phyloP scores from a whole-genome alignment of 495 filamentous ascomycete genomes.

The Penicillium malachiteum region DNA sequence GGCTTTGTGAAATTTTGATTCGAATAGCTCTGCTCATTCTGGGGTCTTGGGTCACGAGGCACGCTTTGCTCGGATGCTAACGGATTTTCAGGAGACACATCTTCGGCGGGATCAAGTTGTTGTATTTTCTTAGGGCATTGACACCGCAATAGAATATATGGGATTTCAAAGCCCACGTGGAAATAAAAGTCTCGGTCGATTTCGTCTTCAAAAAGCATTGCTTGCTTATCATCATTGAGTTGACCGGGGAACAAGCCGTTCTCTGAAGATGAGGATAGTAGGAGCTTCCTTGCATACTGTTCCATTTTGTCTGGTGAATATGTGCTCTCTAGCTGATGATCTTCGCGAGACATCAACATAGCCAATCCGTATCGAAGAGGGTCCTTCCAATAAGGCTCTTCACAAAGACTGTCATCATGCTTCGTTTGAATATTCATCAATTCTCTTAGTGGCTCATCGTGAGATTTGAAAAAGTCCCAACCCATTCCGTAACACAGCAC shows the following conservation, averaged over 20 bases:
- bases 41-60: too few species aligned
- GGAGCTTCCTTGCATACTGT: background rate
- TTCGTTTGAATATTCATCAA: background rate
- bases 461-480: background rate
- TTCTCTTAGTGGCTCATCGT: background rate
- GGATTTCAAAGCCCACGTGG: conserved; percentile 1
- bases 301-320: background rate
- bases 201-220: background rate
- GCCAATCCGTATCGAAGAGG: conserved; percentile 1
- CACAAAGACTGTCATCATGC: background rate
- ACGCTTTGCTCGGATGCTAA: too few species aligned
- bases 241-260: background rate
- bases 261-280: background rate
- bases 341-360: background rate
- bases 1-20: background rate
- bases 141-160: background rate
- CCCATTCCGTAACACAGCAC: background rate
- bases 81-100: background rate
- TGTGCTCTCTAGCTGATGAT: background rate
- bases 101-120: background rate
- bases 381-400: background rate
- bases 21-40: too few species aligned
- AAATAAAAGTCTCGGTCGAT: background rate
- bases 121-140: background rate
- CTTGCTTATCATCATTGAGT: background rate